Evolutionary conservation across 108 stramenopile species (phyloP).

Genomic region (Mediolabrus comicus): DNA sequence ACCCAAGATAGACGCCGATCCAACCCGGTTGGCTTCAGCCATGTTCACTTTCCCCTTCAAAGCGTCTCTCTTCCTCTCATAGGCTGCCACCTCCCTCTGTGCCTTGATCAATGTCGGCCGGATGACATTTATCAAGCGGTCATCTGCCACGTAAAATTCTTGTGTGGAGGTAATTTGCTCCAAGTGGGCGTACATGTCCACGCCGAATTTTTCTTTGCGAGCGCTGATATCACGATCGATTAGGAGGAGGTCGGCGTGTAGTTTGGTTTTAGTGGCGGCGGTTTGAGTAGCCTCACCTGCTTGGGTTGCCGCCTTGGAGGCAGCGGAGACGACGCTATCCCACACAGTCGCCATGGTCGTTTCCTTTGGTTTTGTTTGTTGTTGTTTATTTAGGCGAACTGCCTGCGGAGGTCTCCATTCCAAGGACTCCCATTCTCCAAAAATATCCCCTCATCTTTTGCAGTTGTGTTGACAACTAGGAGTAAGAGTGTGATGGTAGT

Average conservation of each 20-base stretch:
- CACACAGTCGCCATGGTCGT: constrained; percentile 46
- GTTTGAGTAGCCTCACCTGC: constrained; percentile 53
- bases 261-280: constrained; percentile 64
- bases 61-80: constrained; percentile 57
- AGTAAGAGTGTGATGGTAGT: too few species aligned
- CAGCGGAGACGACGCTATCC: constrained; percentile 52
- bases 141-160: constrained; percentile 76
- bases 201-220: constrained; percentile 73
- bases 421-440: too few species aligned
- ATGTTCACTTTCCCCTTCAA: constrained; percentile 57
- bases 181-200: constrained; percentile 79
- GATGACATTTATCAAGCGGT: constrained; percentile 59
- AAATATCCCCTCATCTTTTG: too few species aligned
- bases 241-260: constrained; percentile 72
- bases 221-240: constrained; percentile 66
- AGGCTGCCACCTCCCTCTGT: constrained; percentile 76
- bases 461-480: too few species aligned
- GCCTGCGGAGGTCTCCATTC: too few species aligned
- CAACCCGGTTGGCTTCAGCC: constrained; percentile 52
- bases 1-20: constrained; percentile 56
- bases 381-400: too few species aligned
- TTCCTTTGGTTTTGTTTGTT: too few species aligned
- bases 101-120: constrained; percentile 66
- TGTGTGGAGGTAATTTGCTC: constrained; percentile 56
- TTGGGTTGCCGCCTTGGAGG: constrained; percentile 42